phyloP scores from a whole-genome alignment of 2,329 filamentous ascomycete genomes.

The Phialophora tarda region DNA sequence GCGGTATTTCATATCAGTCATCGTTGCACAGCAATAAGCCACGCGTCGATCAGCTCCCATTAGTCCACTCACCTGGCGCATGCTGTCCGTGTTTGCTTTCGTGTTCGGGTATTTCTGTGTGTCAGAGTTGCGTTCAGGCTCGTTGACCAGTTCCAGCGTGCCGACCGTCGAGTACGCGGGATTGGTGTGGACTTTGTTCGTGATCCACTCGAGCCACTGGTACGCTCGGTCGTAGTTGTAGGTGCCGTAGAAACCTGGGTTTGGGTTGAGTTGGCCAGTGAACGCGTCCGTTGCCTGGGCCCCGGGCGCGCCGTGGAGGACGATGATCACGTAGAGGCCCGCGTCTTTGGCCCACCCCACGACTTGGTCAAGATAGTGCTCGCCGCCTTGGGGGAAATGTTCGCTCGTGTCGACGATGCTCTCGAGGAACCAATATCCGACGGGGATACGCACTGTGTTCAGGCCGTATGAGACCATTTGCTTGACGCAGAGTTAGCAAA shows the following conservation, averaged over 20 bases:
- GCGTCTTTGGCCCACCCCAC: constrained; percentile 57
- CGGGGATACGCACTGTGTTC: constrained; percentile 61
- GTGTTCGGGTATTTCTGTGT: constrained; percentile 23
- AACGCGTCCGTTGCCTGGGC: constrained; percentile 57
- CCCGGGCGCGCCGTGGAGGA: constrained; percentile 59
- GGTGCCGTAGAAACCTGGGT: constrained; percentile 61
- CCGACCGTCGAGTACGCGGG: constrained; percentile 61
- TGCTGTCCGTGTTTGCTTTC: constrained; percentile 19
- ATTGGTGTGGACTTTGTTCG: constrained; percentile 57
- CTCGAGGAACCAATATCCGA: constrained; percentile 63
- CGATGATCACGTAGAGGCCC: constrained; percentile 61
- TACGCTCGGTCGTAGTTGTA: constrained; percentile 63
- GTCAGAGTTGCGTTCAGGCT: constrained; percentile 56
- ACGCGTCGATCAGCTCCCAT: background rate
- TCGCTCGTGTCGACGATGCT: constrained; percentile 55
- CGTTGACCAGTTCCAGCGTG: constrained; percentile 65
- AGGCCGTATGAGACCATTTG: constrained; percentile 58
- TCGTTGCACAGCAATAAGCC: background rate
- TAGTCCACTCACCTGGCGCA: constrained; percentile 12
- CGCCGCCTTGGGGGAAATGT: constrained; percentile 58
- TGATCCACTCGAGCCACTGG: constrained; percentile 63
- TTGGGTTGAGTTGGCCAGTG: constrained; percentile 50
- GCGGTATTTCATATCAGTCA: background rate
- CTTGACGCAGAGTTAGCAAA: constrained; percentile 1
- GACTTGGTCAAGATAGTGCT: constrained; percentile 55